Evolutionary conservation across 1,284 basidiomycete genomes (phyloP).

Genomic region (Sporisorium scitamineum): DNA sequence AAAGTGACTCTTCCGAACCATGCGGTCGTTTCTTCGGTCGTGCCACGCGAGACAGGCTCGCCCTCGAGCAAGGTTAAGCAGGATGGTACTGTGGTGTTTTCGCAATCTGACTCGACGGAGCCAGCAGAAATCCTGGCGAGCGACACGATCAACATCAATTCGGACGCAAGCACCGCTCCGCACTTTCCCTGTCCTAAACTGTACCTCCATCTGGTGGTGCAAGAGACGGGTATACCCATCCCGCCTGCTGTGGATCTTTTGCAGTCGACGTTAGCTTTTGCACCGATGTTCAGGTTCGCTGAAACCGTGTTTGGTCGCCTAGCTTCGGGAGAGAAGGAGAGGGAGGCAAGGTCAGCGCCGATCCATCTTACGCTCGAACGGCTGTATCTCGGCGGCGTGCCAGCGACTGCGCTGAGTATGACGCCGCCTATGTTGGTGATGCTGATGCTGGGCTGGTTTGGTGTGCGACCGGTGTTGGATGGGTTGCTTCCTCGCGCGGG

Average conservation of each 20-base stretch:
- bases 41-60: constrained; percentile 20
- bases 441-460: constrained; percentile 10
- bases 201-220: constrained; percentile 26
- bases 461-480: constrained; percentile 10
- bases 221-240: constrained; percentile 15
- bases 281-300: background rate
- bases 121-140: constrained; percentile 27
- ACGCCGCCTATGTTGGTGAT: constrained; percentile 1
- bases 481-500: background rate
- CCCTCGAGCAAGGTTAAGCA: background rate
- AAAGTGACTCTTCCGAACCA: constrained; percentile 18
- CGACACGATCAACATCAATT: constrained; percentile 26
- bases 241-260: background rate
- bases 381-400: constrained; percentile 19
- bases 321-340: background rate
- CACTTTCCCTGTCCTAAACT: constrained; percentile 31
- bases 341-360: constrained; percentile 10
- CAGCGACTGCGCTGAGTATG: constrained; percentile 16
- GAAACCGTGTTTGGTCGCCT: constrained; percentile 21
- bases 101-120: background rate
- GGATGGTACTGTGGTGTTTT: constrained; percentile 21
- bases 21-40: constrained; percentile 16
- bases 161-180: background rate
- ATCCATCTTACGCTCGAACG: constrained; percentile 38
- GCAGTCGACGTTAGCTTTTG: background rate